phyloP scores from a whole-genome alignment of 2,329 filamentous ascomycete genomes.

The Aspergillus arachidicola region DNA sequence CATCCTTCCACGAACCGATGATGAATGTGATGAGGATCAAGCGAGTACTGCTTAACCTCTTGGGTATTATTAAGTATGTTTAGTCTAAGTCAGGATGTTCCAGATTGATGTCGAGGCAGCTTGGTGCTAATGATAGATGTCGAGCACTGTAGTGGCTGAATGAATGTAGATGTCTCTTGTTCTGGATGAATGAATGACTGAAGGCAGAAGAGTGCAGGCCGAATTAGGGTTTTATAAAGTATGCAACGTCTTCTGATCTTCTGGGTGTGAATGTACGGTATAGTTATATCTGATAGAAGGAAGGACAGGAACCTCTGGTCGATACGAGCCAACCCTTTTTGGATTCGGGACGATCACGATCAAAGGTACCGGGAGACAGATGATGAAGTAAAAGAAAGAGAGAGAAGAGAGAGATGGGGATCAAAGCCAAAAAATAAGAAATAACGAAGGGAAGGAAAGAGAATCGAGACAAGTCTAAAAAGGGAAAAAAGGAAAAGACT shows the following conservation, averaged over 20 bases:
- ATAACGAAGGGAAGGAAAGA: constrained; percentile 27
- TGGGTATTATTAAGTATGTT: constrained; percentile 16
- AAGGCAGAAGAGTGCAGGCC: constrained; percentile 27
- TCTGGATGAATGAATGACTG: constrained; percentile 39
- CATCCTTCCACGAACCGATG: constrained; percentile 11
- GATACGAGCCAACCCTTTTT: constrained; percentile 25
- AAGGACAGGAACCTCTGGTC: constrained; percentile 39
- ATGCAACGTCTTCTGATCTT: constrained; percentile 8
- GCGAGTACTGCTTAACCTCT: constrained; percentile 16
- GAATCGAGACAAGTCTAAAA: constrained; percentile 33
- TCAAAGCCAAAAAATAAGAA: constrained; percentile 21
- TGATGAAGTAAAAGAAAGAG: constrained; percentile 20
- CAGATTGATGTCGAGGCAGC: constrained; percentile 1
- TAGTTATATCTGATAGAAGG: constrained; percentile 33
- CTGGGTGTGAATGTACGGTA: constrained; percentile 4
- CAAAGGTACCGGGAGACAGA: constrained; percentile 29
- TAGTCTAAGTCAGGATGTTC: constrained; percentile 14
- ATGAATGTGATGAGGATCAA: constrained; percentile 3
- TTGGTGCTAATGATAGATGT: constrained; percentile 1
- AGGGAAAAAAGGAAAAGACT: constrained; percentile 27
- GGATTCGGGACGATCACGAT: constrained; percentile 21
- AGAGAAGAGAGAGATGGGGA: constrained; percentile 31
- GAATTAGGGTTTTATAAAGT: not conserved
- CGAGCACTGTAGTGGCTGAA: constrained; percentile 13
- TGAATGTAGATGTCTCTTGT: constrained; percentile 33